Evolutionary conservation across 1,139 yeast genomes (phyloP).

Genomic region (Diutina scorzettiae): DNA sequence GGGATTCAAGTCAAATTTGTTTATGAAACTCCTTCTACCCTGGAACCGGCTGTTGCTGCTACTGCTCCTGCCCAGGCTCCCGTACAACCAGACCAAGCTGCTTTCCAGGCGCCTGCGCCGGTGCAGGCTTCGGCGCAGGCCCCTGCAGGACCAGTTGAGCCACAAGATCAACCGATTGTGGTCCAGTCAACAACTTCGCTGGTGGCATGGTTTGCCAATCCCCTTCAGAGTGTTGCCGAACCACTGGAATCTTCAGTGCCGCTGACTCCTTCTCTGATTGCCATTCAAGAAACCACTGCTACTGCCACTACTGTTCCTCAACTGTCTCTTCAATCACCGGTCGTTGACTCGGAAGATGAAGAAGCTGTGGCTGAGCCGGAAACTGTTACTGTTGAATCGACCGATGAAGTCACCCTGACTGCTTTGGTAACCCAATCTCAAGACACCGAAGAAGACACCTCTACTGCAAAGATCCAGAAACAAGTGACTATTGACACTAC

Average conservation of each 20-base stretch:
- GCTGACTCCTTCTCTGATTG: not conserved
- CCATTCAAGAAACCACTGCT: not conserved
- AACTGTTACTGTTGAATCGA: not conserved
- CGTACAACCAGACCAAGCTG: too few relatives aligned
- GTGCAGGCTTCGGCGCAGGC: too few relatives aligned
- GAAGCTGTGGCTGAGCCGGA: not conserved
- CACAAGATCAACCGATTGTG: too few relatives aligned
- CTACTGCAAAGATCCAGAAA: not conserved
- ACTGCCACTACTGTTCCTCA: not conserved
- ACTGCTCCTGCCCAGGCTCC: not conserved
- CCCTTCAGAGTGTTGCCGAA: not conserved
- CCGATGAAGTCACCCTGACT: not conserved
- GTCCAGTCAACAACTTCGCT: too few relatives aligned
- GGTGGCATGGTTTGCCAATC: not conserved
- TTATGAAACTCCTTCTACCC: not conserved
- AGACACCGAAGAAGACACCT: not conserved
- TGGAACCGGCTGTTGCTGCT: not conserved
- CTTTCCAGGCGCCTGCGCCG: too few relatives aligned
- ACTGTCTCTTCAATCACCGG: too few relatives aligned
- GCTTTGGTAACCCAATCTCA: not conserved
- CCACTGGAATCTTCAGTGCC: not conserved
- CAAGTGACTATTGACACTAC: not conserved
- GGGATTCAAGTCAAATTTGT: conserved; percentile 2
- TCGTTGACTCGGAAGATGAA: not conserved
- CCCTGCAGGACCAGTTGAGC: too few relatives aligned